Evolutionary conservation across 768 basidiomycete species (phyloP).

Genomic region (Lyophyllum atratum): DNA sequence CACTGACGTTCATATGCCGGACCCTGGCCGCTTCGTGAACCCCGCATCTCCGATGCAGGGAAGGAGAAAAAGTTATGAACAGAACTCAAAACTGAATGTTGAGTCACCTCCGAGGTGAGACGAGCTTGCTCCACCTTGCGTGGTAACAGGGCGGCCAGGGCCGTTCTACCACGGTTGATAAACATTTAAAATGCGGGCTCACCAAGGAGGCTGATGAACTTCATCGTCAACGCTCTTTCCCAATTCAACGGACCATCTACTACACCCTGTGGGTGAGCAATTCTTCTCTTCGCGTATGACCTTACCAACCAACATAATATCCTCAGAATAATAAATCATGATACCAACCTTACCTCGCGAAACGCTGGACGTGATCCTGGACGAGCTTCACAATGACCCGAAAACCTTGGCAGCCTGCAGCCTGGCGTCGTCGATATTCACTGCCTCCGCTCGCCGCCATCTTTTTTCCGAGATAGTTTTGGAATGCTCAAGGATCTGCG

Average conservation of each 20-base stretch:
- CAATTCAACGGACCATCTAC: too few relatives aligned
- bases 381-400: conserved; percentile 29
- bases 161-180: background rate
- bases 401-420: conserved; percentile 29
- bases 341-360: conserved; percentile 31
- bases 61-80: background rate
- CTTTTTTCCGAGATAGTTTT: conserved; percentile 31
- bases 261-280: background rate
- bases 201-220: background rate
- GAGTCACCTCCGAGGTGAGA: background rate
- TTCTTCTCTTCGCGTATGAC: background rate
- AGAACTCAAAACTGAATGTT: background rate
- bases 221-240: background rate
- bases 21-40: background rate
- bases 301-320: background rate
- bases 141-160: background rate
- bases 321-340: conserved; percentile 3
- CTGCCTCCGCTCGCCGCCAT: conserved; percentile 27
- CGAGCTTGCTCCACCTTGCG: background rate
- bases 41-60: background rate
- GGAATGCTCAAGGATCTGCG: conserved; percentile 22
- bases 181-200: background rate
- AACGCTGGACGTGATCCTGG: conserved; percentile 31
- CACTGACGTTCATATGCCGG: background rate
- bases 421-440: conserved; percentile 27